phyloP scores from a whole-genome alignment of 345 rosid genomes.

The Rubroshorea leprosula region DNA sequence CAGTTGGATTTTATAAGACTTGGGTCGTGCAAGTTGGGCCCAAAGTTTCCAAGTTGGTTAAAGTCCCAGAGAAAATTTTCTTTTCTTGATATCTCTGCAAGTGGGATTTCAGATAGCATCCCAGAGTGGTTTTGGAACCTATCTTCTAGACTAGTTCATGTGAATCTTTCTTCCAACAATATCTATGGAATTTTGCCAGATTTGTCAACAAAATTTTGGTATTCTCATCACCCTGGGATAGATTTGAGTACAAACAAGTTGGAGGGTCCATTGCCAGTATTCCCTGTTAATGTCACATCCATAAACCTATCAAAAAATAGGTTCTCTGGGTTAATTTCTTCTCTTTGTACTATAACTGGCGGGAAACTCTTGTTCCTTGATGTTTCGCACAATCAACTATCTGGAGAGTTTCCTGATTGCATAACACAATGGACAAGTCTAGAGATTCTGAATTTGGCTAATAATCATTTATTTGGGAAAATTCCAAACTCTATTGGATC shows the following conservation, averaged over 20 bases:
- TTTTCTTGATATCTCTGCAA: conserved; percentile 3
- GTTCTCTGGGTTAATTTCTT: conserved; percentile 18
- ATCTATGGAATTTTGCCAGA: conserved; percentile 20
- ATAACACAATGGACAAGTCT: background rate
- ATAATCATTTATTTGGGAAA: conserved; percentile 12
- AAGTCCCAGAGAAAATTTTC: background rate
- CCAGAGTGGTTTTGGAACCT: conserved; percentile 9
- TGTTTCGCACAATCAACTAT: conserved; percentile 12
- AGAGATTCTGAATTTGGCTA: conserved; percentile 3
- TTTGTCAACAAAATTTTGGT: background rate
- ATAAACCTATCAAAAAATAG: conserved; percentile 21
- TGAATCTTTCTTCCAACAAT: conserved; percentile 20
- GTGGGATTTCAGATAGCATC: background rate
- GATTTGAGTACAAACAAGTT: conserved; percentile 23
- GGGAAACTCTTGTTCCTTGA: conserved; percentile 5
- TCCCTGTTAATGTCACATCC: conserved; percentile 6
- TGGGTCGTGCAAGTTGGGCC: too few relatives aligned
- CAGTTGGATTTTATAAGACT: too few relatives aligned
- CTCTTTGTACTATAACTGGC: background rate
- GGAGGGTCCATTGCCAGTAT: conserved; percentile 16
- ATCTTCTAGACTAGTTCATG: background rate
- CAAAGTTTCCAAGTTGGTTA: too few relatives aligned
- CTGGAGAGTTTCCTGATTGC: conserved; percentile 11
- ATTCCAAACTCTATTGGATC: conserved; percentile 18
- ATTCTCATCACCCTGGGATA: conserved; percentile 13